phyloP scores from a whole-genome alignment of 2,329 filamentous ascomycete species.

The Cyclaneusma minus region DNA sequence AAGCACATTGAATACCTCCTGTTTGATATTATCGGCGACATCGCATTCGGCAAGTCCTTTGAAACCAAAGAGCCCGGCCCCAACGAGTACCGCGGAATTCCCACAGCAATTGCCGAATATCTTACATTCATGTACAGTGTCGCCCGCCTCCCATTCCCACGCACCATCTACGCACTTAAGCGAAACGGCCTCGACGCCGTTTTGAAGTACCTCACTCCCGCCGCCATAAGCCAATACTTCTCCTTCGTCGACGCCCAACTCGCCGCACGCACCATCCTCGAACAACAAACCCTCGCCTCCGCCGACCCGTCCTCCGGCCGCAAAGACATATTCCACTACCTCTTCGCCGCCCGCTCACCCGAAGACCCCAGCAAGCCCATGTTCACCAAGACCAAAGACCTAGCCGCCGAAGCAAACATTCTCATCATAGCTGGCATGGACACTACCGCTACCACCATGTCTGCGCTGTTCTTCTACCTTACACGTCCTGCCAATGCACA shows the following conservation, averaged over 20 bases:
- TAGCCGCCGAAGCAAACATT: too few relatives aligned
- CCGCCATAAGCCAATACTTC: too few relatives aligned
- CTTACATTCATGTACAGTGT: constrained; percentile 3
- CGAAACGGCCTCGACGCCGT: constrained; percentile 2
- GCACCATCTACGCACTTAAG: not conserved
- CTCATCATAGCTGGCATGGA: too few relatives aligned
- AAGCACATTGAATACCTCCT: too few relatives aligned
- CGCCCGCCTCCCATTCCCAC: too few relatives aligned
- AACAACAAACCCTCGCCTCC: not conserved
- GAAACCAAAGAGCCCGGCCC: constrained; percentile 3
- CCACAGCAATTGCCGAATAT: constrained; percentile 2
- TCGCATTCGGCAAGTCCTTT: constrained; percentile 5
- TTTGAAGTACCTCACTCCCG: constrained; percentile 1
- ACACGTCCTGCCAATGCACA: constrained; percentile 13
- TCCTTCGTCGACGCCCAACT: constrained; percentile 1
- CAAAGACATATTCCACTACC: constrained; percentile 2
- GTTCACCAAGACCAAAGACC: too few relatives aligned
- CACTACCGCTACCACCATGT: constrained; percentile 17
- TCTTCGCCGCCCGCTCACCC: not conserved
- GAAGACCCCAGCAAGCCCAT: constrained; percentile 1
- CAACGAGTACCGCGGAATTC: constrained; percentile 4
- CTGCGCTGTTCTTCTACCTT: constrained; percentile 21
- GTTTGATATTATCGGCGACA: constrained; percentile 7
- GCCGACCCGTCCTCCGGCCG: not conserved
- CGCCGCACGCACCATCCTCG: constrained; percentile 1